Evolutionary conservation across 2,329 filamentous ascomycete species (phyloP).

Genomic region (Fusarium sp.): DNA sequence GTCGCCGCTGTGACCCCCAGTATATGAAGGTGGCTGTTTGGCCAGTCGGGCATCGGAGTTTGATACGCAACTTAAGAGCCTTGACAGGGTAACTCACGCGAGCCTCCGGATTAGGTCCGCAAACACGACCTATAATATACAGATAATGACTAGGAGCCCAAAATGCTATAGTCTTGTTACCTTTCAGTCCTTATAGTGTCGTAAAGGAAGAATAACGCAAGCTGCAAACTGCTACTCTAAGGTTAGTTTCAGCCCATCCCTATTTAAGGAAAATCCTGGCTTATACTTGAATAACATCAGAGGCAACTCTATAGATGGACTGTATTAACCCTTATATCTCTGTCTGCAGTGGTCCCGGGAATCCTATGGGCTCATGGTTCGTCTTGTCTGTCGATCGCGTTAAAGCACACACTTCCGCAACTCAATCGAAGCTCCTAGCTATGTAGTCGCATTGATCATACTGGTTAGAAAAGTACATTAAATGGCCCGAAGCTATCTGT

Average conservation of each 20-base stretch:
- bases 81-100: background rate
- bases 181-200: background rate
- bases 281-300: background rate
- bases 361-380: background rate
- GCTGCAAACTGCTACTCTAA: background rate
- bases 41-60: background rate
- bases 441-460: background rate
- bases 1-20: no score
- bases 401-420: background rate
- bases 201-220: background rate
- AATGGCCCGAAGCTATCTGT: background rate
- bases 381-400: no score
- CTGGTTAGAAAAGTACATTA: background rate
- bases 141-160: background rate
- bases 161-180: background rate
- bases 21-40: background rate
- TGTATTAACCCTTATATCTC: background rate
- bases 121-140: background rate
- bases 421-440: background rate
- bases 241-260: background rate
- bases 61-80: background rate
- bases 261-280: background rate
- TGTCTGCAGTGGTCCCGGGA: background rate
- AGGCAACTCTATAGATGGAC: background rate
- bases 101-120: background rate